Evolutionary conservation across 1,284 basidiomycete species (phyloP).

Genomic region (Pseudozyma tsukubaensis): DNA sequence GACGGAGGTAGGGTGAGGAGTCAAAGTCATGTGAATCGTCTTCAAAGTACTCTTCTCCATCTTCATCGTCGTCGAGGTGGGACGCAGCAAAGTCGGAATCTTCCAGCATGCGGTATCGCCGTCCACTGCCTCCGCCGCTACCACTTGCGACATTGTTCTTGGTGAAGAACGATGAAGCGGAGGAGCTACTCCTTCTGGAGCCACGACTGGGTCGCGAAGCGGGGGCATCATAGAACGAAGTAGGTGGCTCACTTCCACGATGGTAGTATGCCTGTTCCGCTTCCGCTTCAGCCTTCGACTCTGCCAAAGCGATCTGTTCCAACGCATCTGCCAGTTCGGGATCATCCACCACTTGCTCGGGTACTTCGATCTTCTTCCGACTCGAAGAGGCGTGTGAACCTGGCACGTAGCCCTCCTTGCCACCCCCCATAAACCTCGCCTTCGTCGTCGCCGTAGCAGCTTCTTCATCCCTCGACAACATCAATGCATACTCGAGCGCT

Average conservation of each 20-base stretch:
- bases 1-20: conserved; percentile 9
- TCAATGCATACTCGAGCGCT: conserved; percentile 82
- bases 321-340: conserved; percentile 53
- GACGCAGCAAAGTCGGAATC: conserved; percentile 26
- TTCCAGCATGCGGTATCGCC: conserved; percentile 22
- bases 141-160: background rate
- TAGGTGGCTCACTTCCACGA: conserved; percentile 7
- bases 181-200: conserved; percentile 14
- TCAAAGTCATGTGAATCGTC: conserved; percentile 4
- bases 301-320: conserved; percentile 55
- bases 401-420: conserved; percentile 23
- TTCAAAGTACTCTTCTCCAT: conserved; percentile 1
- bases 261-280: conserved; percentile 3
- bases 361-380: conserved; percentile 19
- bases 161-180: conserved; percentile 1
- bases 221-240: conserved; percentile 17
- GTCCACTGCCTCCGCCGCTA: background rate
- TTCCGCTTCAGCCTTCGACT: conserved; percentile 41
- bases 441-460: conserved; percentile 56
- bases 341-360: conserved; percentile 37
- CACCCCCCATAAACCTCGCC: conserved; percentile 19
- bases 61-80: conserved; percentile 7
- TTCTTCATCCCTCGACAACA: conserved; percentile 85
- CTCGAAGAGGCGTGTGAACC: conserved; percentile 27
- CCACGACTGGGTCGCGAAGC: background rate